Conservation (phyloP, 2,329 filamentous ascomycete species). For the Cordyceps javanica region DNA sequence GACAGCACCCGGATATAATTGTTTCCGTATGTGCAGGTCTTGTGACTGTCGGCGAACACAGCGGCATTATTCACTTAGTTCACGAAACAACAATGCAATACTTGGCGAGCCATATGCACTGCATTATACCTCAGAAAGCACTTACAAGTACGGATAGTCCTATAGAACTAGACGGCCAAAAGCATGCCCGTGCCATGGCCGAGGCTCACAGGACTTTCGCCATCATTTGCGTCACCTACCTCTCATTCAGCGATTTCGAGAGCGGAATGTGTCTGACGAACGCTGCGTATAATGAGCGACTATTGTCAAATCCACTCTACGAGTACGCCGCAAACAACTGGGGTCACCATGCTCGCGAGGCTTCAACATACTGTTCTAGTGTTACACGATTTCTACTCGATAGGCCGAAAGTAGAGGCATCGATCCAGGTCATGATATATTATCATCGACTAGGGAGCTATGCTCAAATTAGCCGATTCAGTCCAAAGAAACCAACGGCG, state of each 20-base stretch:
- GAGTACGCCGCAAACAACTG: conserved; percentile 12
- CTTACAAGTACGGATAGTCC: background rate
- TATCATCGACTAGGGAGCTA: too few species aligned
- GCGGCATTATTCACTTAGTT: conserved; percentile 30
- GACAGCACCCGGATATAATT: conserved; percentile 15
- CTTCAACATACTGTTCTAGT: background rate
- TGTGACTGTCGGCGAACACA: conserved; percentile 32
- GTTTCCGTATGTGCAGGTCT: conserved; percentile 33
- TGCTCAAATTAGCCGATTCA: background rate
- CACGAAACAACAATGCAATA: conserved; percentile 4
- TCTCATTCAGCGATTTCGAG: background rate
- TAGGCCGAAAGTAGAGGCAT: background rate
- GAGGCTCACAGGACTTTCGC: background rate
- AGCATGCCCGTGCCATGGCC: background rate
- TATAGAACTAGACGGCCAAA: background rate
- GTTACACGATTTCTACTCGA: accelerated
- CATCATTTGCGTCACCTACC: background rate
- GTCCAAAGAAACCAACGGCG: background rate
- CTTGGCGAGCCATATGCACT: background rate
- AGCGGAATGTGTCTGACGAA: background rate
- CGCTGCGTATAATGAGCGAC: background rate
- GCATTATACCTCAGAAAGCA: background rate
- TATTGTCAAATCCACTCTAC: conserved; percentile 7
- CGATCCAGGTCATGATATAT: background rate
- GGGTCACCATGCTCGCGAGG: conserved; percentile 12